A percentile compares a stretch with the other conserved stretches of the same genome.
Conservation (phyloP, 164 flowering plant species). For the Echeveria elegans region DNA sequence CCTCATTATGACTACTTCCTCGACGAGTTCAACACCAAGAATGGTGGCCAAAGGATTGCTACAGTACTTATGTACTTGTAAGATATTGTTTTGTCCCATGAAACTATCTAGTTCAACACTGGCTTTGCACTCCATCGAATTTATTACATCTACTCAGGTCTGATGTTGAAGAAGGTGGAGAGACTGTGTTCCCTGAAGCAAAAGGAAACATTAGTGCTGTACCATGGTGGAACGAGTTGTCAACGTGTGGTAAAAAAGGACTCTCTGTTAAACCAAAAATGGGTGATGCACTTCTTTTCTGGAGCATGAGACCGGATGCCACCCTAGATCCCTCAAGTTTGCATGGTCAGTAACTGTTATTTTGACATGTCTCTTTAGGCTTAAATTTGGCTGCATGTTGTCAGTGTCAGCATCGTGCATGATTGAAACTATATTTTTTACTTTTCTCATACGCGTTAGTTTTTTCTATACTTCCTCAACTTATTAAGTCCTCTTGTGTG, state of each 20-base stretch:
- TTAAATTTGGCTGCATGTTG: not conserved
- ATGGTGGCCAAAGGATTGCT: slow-evolving; percentile 90
- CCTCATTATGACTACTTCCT: slow-evolving; percentile 86
- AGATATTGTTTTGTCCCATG: not conserved
- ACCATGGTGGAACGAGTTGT: slow-evolving; percentile 76
- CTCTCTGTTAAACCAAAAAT: slow-evolving; percentile 75
- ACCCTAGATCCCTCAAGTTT: slow-evolving; percentile 79
- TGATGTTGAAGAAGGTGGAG: slow-evolving; percentile 99
- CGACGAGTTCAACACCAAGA: slow-evolving; percentile 69
- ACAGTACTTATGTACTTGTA: slow-evolving; percentile 94
- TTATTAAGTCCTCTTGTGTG: not conserved
- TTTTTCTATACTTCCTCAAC: not conserved
- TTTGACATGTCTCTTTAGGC: not conserved
- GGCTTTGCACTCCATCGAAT: not conserved
- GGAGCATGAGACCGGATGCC: slow-evolving; percentile 95
- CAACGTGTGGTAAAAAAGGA: slow-evolving; percentile 75
- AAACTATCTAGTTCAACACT: not conserved
- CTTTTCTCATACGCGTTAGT: not conserved
- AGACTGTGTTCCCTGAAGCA: slow-evolving; percentile 85
- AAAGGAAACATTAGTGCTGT: slow-evolving; percentile 56
- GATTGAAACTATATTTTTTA: not conserved
- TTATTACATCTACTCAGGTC: slow-evolving; percentile 33
- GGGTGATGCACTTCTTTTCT: slow-evolving; percentile 95
- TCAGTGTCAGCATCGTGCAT: not conserved
- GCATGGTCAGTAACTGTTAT: slow-evolving; percentile 51